phyloP scores from a whole-genome alignment of 2,329 filamentous ascomycete genomes.

The Ophiostoma himal-ulmi region DNA sequence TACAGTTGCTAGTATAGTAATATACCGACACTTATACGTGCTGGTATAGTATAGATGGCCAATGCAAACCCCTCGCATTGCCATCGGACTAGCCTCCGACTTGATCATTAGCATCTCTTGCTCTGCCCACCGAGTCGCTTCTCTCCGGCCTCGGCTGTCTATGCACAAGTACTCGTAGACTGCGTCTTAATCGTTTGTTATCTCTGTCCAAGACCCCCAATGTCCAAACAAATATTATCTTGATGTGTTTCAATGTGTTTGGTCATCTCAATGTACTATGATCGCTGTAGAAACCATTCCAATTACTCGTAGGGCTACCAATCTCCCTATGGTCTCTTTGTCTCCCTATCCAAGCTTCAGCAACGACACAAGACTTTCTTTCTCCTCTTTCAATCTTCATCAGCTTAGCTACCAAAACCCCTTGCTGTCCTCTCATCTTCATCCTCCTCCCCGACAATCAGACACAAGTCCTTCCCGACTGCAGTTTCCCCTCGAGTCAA shows the following conservation, averaged over 20 bases:
- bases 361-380: neutral
- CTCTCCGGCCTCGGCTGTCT: slow-evolving; percentile 2
- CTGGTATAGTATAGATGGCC: too few relatives aligned
- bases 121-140: neutral
- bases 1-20: neutral
- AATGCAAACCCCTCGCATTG: neutral
- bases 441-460: neutral
- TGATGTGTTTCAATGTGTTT: neutral
- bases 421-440: neutral
- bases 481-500: too few relatives aligned
- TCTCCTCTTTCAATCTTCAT: neutral
- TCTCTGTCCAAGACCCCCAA: neutral
- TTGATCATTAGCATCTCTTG: neutral
- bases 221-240: neutral
- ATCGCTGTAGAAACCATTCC: neutral
- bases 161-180: neutral
- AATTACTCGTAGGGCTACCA: slow-evolving; percentile 4
- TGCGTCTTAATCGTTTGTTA: neutral
- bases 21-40: neutral
- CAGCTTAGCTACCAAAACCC: neutral
- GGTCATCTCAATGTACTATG: neutral
- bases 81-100: neutral
- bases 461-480: neutral
- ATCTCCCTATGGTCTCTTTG: neutral
- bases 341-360: neutral